phyloP scores from a whole-genome alignment of 2,329 filamentous ascomycete genomes.

The Hypoxylon sp. region DNA sequence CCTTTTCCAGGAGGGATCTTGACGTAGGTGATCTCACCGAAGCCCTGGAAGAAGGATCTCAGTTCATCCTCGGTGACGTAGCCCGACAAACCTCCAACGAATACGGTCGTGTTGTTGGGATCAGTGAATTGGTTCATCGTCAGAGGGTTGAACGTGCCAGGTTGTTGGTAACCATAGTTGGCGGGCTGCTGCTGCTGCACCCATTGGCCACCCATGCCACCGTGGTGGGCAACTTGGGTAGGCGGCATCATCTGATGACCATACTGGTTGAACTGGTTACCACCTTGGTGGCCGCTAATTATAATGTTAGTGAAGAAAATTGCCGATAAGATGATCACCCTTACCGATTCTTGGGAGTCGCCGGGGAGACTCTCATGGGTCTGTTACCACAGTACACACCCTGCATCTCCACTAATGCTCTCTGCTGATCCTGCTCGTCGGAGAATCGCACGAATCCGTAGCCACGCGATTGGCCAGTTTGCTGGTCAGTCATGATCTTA shows the following conservation, averaged over 20 bases:
- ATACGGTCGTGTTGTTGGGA: constrained; percentile 99
- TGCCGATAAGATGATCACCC: constrained; percentile 37
- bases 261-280: constrained; percentile 55
- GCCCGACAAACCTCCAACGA: constrained; percentile 95
- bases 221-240: constrained; percentile 60
- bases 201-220: constrained; percentile 57
- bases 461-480: constrained; percentile 96
- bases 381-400: constrained; percentile 99
- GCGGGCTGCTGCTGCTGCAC: constrained; percentile 63
- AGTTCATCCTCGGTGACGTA: constrained; percentile 99
- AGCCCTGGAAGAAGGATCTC: constrained; percentile 99
- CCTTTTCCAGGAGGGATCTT: constrained; percentile 99
- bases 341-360: constrained; percentile 92
- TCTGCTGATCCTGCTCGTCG: constrained; percentile 95
- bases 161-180: constrained; percentile 54
- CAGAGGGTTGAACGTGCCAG: constrained; percentile 64
- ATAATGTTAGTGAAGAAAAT: constrained; percentile 26
- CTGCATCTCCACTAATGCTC: constrained; percentile 97
- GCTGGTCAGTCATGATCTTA: constrained; percentile 99
- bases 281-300: constrained; percentile 58
- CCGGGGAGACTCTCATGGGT: constrained; percentile 98
- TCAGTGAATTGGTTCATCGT: constrained; percentile 99
- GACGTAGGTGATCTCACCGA: constrained; percentile 99
- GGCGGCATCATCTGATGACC: constrained; percentile 59
- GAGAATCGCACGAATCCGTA: constrained; percentile 99